Conservation (phyloP, 176 grass and related monocot species). For the Carex myosuroides region DNA sequence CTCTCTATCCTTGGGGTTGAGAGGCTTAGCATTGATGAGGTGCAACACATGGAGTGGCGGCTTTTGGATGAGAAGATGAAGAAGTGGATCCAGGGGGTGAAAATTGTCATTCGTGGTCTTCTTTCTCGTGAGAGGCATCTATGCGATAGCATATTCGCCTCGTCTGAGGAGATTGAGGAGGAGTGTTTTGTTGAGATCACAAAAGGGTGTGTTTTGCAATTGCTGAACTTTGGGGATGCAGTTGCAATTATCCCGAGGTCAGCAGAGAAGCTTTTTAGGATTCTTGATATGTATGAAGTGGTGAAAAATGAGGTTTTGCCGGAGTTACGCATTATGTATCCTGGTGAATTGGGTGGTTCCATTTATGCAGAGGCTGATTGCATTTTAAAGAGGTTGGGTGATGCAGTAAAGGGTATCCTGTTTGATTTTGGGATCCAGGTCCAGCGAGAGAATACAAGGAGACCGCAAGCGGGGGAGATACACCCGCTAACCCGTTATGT, state of each 20-base stretch:
- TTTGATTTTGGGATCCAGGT: constrained; percentile 83
- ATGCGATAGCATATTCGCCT: constrained; percentile 57
- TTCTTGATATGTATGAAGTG: constrained; percentile 92
- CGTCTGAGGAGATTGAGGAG: constrained; percentile 54
- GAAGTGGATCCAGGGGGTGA: constrained; percentile 88
- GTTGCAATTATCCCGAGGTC: constrained; percentile 70
- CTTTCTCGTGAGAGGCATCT: constrained; percentile 60
- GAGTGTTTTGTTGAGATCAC: constrained; percentile 82
- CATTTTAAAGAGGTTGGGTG: constrained; percentile 69
- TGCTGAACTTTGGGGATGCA: constrained; percentile 82
- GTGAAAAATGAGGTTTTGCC: constrained; percentile 69
- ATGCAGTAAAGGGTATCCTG: constrained; percentile 70
- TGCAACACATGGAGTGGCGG: constrained; percentile 77
- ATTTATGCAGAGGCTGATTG: constrained; percentile 59
- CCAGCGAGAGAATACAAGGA: constrained; percentile 63
- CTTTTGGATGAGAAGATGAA: constrained; percentile 91
- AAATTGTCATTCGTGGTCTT: constrained; percentile 54
- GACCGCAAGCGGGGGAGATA: constrained; percentile 69
- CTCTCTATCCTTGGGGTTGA: constrained; percentile 67
- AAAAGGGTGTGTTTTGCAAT: constrained; percentile 78
- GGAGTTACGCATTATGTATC: constrained; percentile 59
- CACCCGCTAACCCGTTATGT: constrained; percentile 94
- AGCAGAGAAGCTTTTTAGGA: constrained; percentile 75
- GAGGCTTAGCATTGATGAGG: constrained; percentile 90
- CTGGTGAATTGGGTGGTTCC: constrained; percentile 43